Percentiles rank a stretch among this genome's conserved stretches.
Conservation (phyloP, 2,329 filamentous ascomycete genomes). For the Paecilomyces niveus region DNA sequence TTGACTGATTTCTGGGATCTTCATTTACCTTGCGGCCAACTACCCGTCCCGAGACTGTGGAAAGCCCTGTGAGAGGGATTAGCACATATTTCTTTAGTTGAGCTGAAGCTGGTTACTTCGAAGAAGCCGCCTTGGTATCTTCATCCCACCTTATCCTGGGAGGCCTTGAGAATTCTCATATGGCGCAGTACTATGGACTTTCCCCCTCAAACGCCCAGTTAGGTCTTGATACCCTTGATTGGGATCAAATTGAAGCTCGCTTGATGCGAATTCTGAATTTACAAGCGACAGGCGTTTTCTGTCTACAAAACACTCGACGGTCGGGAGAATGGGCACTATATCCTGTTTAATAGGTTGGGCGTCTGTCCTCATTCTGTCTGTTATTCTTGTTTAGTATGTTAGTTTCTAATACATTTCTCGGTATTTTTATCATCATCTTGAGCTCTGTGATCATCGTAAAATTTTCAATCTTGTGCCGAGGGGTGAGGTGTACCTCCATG, state of each 20-base stretch:
- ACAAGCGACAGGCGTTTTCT: not conserved
- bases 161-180: not conserved
- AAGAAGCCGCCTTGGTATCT: not conserved
- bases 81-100: not conserved
- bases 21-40: not conserved
- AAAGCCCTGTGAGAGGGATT: not conserved
- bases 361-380: not conserved
- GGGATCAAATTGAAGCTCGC: not conserved
- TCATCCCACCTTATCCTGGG: not conserved
- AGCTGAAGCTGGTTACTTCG: not conserved
- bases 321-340: not conserved
- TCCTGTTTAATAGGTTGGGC: not conserved
- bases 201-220: not conserved
- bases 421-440: not conserved
- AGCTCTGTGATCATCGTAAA: not conserved
- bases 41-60: not conserved
- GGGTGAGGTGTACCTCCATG: not conserved
- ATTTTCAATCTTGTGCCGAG: not conserved
- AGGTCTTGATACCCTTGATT: not conserved
- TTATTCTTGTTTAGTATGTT: not conserved
- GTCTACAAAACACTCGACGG: not conserved
- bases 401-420: not conserved
- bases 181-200: not conserved
- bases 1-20: not conserved
- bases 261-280: not conserved